Conservation (phyloP, 257 asterid species). For the Sherardia arvensis region DNA sequence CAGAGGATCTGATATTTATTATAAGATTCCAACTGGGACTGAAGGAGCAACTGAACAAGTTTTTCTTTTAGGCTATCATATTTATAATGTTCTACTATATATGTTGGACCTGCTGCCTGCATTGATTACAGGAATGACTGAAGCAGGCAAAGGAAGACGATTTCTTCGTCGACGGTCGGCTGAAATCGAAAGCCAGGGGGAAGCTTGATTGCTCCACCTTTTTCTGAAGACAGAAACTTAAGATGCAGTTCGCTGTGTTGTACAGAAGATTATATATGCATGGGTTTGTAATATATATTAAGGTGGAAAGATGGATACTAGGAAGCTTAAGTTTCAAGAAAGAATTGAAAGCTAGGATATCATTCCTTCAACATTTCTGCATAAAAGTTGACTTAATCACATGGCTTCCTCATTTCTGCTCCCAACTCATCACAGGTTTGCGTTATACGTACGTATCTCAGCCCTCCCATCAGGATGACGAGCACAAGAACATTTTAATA, state of each 20-base stretch:
- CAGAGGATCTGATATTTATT: too few relatives aligned
- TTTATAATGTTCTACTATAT: too few relatives aligned
- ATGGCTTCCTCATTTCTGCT: too few relatives aligned
- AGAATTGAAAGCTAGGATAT: too few relatives aligned
- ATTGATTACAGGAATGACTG: slow-evolving; percentile 51
- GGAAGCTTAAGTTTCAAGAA: slow-evolving; percentile 14
- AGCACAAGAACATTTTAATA: too few relatives aligned
- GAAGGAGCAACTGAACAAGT: too few relatives aligned
- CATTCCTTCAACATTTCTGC: too few relatives aligned
- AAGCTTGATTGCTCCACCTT: slow-evolving; percentile 44
- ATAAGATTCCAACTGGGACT: too few relatives aligned
- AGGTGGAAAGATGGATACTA: neutral
- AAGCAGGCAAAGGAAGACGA: slow-evolving; percentile 74
- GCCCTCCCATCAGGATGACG: too few relatives aligned
- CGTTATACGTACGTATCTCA: too few relatives aligned
- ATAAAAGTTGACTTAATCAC: too few relatives aligned
- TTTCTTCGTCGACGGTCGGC: slow-evolving; percentile 81
- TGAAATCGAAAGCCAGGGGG: slow-evolving; percentile 81
- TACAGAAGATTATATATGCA: neutral
- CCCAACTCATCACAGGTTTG: too few relatives aligned
- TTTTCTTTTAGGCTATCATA: neutral
- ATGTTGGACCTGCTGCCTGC: slow-evolving; percentile 38
- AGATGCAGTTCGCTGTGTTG: neutral
- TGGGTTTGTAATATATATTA: neutral
- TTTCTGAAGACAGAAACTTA: neutral